Conservation (phyloP, 2,329 filamentous ascomycete genomes). For the Pyricularia sp. region DNA sequence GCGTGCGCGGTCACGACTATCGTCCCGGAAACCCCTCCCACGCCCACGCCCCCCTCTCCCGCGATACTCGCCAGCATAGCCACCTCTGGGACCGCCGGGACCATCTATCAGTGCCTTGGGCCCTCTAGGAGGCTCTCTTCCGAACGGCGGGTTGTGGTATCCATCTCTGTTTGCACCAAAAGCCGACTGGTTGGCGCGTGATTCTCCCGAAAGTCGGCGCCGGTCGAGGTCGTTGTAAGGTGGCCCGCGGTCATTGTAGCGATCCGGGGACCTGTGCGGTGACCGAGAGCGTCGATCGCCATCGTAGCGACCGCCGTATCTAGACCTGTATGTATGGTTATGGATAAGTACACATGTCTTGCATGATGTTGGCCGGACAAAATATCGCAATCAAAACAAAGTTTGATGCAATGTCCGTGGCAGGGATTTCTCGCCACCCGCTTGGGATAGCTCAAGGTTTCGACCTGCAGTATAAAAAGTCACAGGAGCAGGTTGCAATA, state of each 20-base stretch:
- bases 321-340: conserved; percentile 31
- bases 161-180: conserved; percentile 52
- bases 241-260: conserved; percentile 44
- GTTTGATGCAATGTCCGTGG: background rate
- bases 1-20: conserved; percentile 50
- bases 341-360: background rate
- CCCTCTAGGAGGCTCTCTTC: conserved; percentile 68
- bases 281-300: conserved; percentile 55
- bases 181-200: conserved; percentile 43
- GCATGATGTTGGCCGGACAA: background rate
- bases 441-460: background rate
- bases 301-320: conserved; percentile 53
- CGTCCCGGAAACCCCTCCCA: conserved; percentile 51
- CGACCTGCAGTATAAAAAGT: background rate
- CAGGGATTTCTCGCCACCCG: background rate
- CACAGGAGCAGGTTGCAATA: background rate
- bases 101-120: conserved; percentile 70
- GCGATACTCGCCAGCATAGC: conserved; percentile 56
- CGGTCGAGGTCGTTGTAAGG: conserved; percentile 57
- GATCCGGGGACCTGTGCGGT: conserved; percentile 58
- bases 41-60: conserved; percentile 48
- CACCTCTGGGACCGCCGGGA: conserved; percentile 54
- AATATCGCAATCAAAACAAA: background rate
- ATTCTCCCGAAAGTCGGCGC: conserved; percentile 55
- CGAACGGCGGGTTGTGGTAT: conserved; percentile 40